Evolutionary conservation across 352 stramenopile species (phyloP).

Genomic region (Phytophthora sp.): DNA sequence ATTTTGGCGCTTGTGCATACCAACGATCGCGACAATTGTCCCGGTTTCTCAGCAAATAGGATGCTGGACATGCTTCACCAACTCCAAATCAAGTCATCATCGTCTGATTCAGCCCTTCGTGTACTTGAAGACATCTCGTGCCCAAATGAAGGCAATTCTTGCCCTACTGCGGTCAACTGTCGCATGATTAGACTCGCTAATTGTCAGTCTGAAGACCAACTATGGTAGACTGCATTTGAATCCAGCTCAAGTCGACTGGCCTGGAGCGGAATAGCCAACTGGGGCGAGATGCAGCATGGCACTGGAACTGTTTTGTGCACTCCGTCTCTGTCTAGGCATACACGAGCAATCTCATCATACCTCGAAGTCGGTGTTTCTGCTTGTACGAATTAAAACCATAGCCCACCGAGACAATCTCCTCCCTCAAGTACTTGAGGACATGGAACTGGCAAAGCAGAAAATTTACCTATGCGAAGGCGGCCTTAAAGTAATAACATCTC

Average conservation of each 20-base stretch:
- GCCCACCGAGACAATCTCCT: constrained; percentile 17
- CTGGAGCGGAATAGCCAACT: constrained; percentile 7
- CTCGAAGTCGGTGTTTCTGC: not conserved
- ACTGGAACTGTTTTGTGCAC: not conserved
- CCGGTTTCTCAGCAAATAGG: too few relatives aligned
- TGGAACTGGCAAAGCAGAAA: constrained; percentile 42
- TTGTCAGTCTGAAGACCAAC: too few relatives aligned
- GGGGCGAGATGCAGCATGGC: constrained; percentile 5
- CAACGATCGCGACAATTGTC: too few relatives aligned
- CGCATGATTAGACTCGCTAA: too few relatives aligned
- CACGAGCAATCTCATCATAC: not conserved
- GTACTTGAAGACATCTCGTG: too few relatives aligned
- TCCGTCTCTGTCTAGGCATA: constrained; percentile 7
- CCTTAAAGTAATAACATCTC: constrained; percentile 28
- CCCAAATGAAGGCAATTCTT: constrained; percentile 2
- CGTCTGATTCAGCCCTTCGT: too few relatives aligned
- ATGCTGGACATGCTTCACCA: too few relatives aligned
- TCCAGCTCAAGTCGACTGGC: too few relatives aligned
- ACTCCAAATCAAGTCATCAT: too few relatives aligned
- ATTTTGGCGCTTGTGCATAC: too few relatives aligned
- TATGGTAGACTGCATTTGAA: too few relatives aligned
- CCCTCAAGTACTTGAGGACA: constrained; percentile 29
- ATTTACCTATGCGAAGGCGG: constrained; percentile 13
- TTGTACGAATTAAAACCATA: constrained; percentile 18
- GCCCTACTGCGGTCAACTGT: not conserved